Evolutionary conservation across 139 green algal genomes (phyloP), one percentile per base, ranked within the genome.

Genomic region (Pleodorina starrii): DNA sequence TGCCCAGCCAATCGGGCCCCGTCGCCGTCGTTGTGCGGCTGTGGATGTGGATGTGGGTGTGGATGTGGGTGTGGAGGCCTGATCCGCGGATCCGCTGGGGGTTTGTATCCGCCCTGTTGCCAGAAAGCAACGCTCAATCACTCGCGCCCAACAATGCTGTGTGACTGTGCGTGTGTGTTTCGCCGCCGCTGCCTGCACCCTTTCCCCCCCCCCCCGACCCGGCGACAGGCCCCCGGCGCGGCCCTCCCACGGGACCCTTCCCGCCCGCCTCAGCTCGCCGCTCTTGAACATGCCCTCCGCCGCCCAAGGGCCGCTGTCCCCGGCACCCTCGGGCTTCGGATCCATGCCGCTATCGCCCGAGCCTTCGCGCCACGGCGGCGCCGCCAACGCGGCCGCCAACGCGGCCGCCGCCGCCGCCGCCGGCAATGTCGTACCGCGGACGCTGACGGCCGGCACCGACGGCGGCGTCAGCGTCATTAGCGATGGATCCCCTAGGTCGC

Each of bases 291-390:
- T 36, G 5, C 29, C 21, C 23, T 40, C 19, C 36, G 38, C 66
- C 83, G 72, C 66, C 72, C 46, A 38, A 25, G 27, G 10, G 23
- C 48, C 78, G 38, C 51, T 44, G 16, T 36, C 54, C 10, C 7
- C 78, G 2, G 27, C 21, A 27, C 54, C 43, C 29, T 59, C 38
- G 14, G 40, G 29, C 23, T 36, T 78, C 36, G 40, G 16, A 1
- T 43, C 72, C 40, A 48, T 54, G 66, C 46, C 69, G 40, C 35
- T 68, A 2, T 89, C 59, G 42, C 66, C 78, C 35, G 87, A 80
- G 38, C 63, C 68, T 6, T 91, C 88, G 9, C 69, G 46, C 10
- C 75, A 84, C 57, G 78, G 78, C 50, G 78, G 51, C 78, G 54
- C 48, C 40, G 38, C 63, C 63, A 40, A 42, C 60, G 25, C 19